Evolutionary conservation across 169 alveolate species (phyloP), one percentile per base, ranked within the genome.

Genomic region (Theileria equi): DNA sequence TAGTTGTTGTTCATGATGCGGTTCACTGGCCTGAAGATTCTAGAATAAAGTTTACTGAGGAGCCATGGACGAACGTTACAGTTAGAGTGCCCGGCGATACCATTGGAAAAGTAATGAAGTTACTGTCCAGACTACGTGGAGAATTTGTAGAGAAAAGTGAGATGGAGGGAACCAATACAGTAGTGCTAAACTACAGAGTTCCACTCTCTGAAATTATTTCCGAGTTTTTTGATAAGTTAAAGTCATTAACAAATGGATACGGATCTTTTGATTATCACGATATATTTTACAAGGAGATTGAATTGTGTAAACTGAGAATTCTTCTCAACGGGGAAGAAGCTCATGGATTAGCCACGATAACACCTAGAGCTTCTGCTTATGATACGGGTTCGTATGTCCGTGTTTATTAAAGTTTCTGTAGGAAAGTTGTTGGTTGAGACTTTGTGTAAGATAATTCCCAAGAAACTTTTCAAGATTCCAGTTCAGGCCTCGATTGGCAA

Each of bases 161-260:
- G 23, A 32, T 43, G 32, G 72, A 54, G n/a, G 83, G 76, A 28
- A 59, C 78, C 26, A 69, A 76, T 54, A 72, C 76, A 31, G 72
- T 88, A 7, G 89, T 88, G 40, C 44, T 90, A 29, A 79, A 73
- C 55, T 95, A 82, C 80, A 84, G 67, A 8, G 84, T 94, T 58
- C 98, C 98, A 10, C 79, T 95, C 26, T 60, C 93, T 10, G 98
- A 95, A 67, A 86, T 95, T 47, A 85, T 95, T 16, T 88, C 90
- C 36, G 95, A 94, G 67, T 94, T 95, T 71, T 90, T 92, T 58
- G 96, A 93, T 81, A 73, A 80, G 67, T 82, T 95, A 11, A 94
- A 95, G 71, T 89, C 96, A 16, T 57, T 72, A 17, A 90, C 97
- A 31, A 81, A 87, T 72, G 98, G 98, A 16, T 88, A 63, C 74